phyloP scores from a whole-genome alignment of 805 yeast species.

The Saccharomycopsis fodiens region DNA sequence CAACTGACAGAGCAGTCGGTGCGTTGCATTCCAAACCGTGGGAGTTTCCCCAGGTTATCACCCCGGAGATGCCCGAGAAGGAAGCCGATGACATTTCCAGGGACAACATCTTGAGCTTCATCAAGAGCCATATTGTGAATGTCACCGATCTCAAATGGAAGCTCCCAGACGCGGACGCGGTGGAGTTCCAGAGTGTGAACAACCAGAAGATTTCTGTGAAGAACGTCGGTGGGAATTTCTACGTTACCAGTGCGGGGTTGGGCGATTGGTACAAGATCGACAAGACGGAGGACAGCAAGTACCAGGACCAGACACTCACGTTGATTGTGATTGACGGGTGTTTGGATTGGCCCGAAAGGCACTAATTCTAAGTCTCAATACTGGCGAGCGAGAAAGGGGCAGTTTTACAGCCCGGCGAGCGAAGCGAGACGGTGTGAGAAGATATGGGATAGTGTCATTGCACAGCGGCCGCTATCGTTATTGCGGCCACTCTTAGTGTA shows the following conservation, averaged over 20 bases:
- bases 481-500: no score
- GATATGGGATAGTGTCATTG: no score
- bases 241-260: background rate
- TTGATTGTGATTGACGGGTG: constrained; percentile 12
- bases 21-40: constrained; percentile 58
- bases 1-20: constrained; percentile 54
- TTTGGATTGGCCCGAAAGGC: constrained; percentile 16
- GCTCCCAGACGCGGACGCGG: constrained; percentile 4
- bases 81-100: constrained; percentile 42
- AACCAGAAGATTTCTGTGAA: background rate
- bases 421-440: no score
- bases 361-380: no score
- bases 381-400: no score
- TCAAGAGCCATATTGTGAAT: constrained; percentile 53
- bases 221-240: background rate
- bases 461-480: no score
- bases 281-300: background rate
- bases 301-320: constrained; percentile 9
- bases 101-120: constrained; percentile 48
- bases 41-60: constrained; percentile 60
- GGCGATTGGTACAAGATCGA: background rate
- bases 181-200: constrained; percentile 2
- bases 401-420: no score
- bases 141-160: constrained; percentile 7
- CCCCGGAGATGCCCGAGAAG: constrained; percentile 30